Base-by-base conservation (phyloP, 805 yeast genomes). In the Maudiozyma turicensis region DNA sequence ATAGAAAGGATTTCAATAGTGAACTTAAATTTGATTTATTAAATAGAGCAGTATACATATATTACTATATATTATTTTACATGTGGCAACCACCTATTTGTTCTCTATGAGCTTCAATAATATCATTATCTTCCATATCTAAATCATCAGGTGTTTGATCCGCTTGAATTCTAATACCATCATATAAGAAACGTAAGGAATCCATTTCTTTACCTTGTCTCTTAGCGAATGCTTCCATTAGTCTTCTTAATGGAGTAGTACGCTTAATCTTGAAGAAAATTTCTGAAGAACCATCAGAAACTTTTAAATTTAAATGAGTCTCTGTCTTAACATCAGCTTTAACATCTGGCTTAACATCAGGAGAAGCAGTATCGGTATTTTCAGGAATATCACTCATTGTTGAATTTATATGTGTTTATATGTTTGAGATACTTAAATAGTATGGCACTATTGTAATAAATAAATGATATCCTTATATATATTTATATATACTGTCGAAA, bases 141-240 rank as follows among this genome's bases (percentile, higher is more conserved):
- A 93, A 76, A 54, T 81, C 86, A 40, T 86, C 95, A 6, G 99
- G 98, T 5, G 99, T 93, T 60, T 86, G 88, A 51, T 84, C 90
- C 8, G 90, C 85, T 54, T 78, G 75, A 52, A 93, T 82, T 64
- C 98, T 81, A 58, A 88, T 85, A 54, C 99, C 99, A 56, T 93
- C 99, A 64, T 83, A 83, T 62, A 93, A 74, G 67, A 93, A 93
- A 68, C 98, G 81, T 66, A 93, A 73, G 46, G 91, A 80, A 57
- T 78, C 80, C 63, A 84, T 71, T 55, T 84, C 81, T 67, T 91
- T 91, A 42, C 98, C 98, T 64, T 91, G 96, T 74, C 99, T 86
- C 72, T 90, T 90, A 67, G 98, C 95, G 68, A 91, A 93, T 10
- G 97, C 96, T 63, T 91, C 98, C 89, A 93, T 91, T 61, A 93